Conservation (phyloP, 2,329 filamentous ascomycete species). For the Pseudogymnoascus sp. region DNA sequence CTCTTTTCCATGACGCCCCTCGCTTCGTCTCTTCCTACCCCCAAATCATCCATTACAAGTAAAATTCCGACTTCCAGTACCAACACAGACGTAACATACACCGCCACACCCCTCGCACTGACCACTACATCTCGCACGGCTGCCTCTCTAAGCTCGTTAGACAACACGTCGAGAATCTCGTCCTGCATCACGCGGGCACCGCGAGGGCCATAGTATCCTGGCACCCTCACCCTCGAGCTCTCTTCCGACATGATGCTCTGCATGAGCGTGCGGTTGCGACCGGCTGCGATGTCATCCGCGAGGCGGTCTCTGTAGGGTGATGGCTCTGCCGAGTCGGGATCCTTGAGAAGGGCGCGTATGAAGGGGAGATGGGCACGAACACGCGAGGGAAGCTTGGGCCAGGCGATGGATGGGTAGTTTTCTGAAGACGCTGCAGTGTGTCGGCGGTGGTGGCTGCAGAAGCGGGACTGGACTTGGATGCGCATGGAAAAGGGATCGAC, state of each 20-base stretch:
- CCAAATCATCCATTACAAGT: constrained; percentile 54
- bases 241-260: constrained; percentile 44
- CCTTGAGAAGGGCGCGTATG: constrained; percentile 53
- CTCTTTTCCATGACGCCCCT: constrained; percentile 24
- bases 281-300: constrained; percentile 46
- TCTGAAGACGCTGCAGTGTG: constrained; percentile 4
- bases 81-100: constrained; percentile 66
- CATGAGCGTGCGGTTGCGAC: constrained; percentile 53
- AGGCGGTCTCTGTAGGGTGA: constrained; percentile 58
- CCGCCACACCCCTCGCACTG: constrained; percentile 56
- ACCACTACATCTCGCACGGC: constrained; percentile 60
- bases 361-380: constrained; percentile 48
- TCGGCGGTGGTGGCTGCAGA: constrained; percentile 1
- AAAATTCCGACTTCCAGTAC: constrained; percentile 60
- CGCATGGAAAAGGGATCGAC: background rate
- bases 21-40: constrained; percentile 35
- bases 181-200: constrained; percentile 68
- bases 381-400: constrained; percentile 53
- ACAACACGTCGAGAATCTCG: constrained; percentile 55
- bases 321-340: constrained; percentile 20
- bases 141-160: constrained; percentile 50
- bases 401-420: constrained; percentile 65
- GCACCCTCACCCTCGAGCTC: constrained; percentile 29
- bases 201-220: constrained; percentile 77
- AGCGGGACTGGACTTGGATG: background rate